Base-by-base conservation (phyloP, 169 alveolate species). In the Fabrea salina region DNA sequence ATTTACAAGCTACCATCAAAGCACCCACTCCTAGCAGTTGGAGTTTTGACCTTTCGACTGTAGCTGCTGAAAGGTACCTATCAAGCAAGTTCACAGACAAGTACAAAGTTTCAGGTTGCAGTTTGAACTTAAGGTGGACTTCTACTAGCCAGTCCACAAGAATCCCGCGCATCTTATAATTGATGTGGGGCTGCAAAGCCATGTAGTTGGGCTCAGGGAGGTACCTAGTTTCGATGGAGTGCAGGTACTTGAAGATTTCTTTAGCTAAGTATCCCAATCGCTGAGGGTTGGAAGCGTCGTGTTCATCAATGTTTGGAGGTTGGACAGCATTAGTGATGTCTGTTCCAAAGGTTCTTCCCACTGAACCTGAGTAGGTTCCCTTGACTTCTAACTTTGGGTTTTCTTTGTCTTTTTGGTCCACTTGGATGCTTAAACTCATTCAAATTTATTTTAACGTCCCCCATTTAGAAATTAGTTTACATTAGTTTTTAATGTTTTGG, bases 91-190 rank as follows among this genome's bases (percentile, higher is more conserved):
- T 86, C 16, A 93, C 86, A 3, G 93, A 82, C 39, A 89, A 19
- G 70, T 80, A 89, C 19, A 89, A 78, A 1, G 96, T 92, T 75
- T 92, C 95, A n/a, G 93, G 91, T 3, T 79, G 75, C 35, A 92
- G 71, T 84, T 87, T 84, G 80, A 85, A 92, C 57, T 88, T 87
- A 58, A 50, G 75, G 77, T 83, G 88, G 8, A 92, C 93, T 30
- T 89, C 93, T 40, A 92, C 87, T 0, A 92, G 68, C 95, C 96
- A 92, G 67, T 92, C 96, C 49, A 92, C 68, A 49, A 92, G 82
- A 49, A 89, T 89, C 1, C 90, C 87, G 76, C 95, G 81, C 93
- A 92, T 92, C 81, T 88, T 87, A 59, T 84, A 83, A 68, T 87
- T 89, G 13, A 92, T 87, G 68, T 89, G 90, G 19, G 66, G 35